phyloP scores from a whole-genome alignment of 2,329 filamentous ascomycete species.

The Penicillium sp. region DNA sequence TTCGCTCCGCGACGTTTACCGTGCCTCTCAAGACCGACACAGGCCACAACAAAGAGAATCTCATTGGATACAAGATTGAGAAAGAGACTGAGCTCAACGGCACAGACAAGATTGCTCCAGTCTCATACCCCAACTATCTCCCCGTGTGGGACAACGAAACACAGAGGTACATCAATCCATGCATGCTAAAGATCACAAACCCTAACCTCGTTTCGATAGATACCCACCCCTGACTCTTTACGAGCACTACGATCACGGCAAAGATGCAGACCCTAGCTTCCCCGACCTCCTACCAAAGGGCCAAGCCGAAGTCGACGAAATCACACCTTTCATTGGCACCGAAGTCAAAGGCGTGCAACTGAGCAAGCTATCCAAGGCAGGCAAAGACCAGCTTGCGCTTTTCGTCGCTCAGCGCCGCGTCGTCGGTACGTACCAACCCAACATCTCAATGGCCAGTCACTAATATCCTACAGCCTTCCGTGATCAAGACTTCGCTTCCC shows the following conservation, averaged over 20 bases:
- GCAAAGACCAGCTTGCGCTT: conserved; percentile 72
- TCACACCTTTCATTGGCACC: conserved; percentile 73
- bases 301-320: conserved; percentile 52
- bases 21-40: conserved; percentile 30
- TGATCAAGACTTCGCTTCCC: conserved; percentile 69
- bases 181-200: background rate
- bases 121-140: conserved; percentile 70
- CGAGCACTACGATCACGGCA: conserved; percentile 72
- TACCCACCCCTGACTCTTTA: conserved; percentile 66
- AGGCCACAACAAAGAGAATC: conserved; percentile 38
- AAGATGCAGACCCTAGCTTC: conserved; percentile 69
- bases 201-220: conserved; percentile 32
- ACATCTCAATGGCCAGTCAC: background rate
- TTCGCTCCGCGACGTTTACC: conserved; percentile 26
- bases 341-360: conserved; percentile 72
- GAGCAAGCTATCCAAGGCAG: conserved; percentile 64
- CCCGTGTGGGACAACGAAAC: conserved; percentile 67
- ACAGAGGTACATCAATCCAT: conserved; percentile 24
- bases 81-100: conserved; percentile 56
- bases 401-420: conserved; percentile 59
- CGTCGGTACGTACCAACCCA: conserved; percentile 52
- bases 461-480: conserved; percentile 58
- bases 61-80: conserved; percentile 38
- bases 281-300: conserved; percentile 62
- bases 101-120: conserved; percentile 53